Evolutionary conservation across 2,329 filamentous ascomycete genomes (phyloP), one percentile per base, ranked within the genome.

Genomic region (Colletotrichum gigasporum): DNA sequence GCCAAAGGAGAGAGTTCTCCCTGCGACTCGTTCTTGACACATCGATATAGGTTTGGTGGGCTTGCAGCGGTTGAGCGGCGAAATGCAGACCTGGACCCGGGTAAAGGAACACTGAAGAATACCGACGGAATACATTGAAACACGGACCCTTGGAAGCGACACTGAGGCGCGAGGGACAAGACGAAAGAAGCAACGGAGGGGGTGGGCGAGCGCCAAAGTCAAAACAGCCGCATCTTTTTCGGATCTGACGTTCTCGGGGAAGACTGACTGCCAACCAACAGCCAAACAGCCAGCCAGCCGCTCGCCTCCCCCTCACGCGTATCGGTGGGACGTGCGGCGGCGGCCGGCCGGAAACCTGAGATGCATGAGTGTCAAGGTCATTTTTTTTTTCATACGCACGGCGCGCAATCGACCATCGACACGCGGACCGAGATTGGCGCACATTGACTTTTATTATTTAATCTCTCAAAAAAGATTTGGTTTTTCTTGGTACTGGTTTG

Each of bases 71-170:
- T n/a, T n/a, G n/a, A n/a, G n/a, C n/a, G n/a, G n/a, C n/a, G n/a
- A n/a, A n/a, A n/a, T n/a, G n/a, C n/a, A n/a, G n/a, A n/a, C n/a
- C n/a, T n/a, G n/a, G n/a, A n/a, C n/a, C n/a, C n/a, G n/a, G n/a
- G n/a, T n/a, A n/a, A n/a, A n/a, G 53, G 28, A 47, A 56, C 41
- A 56, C 30, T 56, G 30, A 56, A 56, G 53, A 56, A 56, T 35
- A 28, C 53, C 26, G n/a, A 45, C 6, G 37, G 41, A 47, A 56
- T 30, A 28, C 41, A 56, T 11, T 47, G 53, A 56, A 56, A 56
- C 53, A 56, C 53, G 22, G 41, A 56, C 41, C 41, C 53, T 47
- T 41, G 12, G 30, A 56, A 22, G 52, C 52, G n/a, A 56, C 9
- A 41, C 14, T 22, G 12, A 10, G 47, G 16, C 34, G 47, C 47